phyloP scores from a whole-genome alignment of 2,329 filamentous ascomycete genomes.

The Aureobasidium sp. region DNA sequence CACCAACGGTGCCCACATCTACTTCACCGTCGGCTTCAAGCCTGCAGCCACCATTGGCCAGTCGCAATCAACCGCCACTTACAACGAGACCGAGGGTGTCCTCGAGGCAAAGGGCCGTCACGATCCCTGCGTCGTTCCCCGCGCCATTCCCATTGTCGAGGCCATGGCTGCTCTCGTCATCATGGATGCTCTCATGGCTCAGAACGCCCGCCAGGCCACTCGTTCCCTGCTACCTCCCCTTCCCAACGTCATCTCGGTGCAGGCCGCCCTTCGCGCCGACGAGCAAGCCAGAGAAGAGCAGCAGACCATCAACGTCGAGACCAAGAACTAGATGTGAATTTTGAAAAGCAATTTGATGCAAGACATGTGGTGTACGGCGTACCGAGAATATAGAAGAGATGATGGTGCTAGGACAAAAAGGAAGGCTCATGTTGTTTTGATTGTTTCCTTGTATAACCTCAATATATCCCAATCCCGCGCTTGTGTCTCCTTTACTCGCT shows the following conservation, averaged over 20 bases:
- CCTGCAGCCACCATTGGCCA: slow-evolving; percentile 88
- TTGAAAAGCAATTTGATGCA: not conserved
- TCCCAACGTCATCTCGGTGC: slow-evolving; percentile 31
- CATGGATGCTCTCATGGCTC: slow-evolving; percentile 79
- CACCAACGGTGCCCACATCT: slow-evolving; percentile 86
- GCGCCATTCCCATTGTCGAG: slow-evolving; percentile 81
- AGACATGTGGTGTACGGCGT: slow-evolving; percentile 5
- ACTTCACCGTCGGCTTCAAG: slow-evolving; percentile 94
- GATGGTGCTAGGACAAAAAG: not conserved
- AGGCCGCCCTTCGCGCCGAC: slow-evolving; percentile 16
- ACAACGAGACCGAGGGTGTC: slow-evolving; percentile 67
- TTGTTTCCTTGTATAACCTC: slow-evolving; percentile 10
- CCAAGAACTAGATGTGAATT: not conserved
- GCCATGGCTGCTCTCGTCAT: slow-evolving; percentile 83
- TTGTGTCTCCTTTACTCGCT: not conserved
- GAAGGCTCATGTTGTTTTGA: slow-evolving; percentile 4
- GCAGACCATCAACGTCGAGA: slow-evolving; percentile 15
- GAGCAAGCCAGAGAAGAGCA: slow-evolving; percentile 17
- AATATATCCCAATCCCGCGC: slow-evolving; percentile 6
- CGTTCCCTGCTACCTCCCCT: slow-evolving; percentile 40
- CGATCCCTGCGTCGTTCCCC: slow-evolving; percentile 85
- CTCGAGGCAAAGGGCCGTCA: slow-evolving; percentile 90
- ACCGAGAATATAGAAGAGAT: slow-evolving; percentile 3
- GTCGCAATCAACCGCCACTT: slow-evolving; percentile 75
- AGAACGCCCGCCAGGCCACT: slow-evolving; percentile 57